These are phyloP conservation scores for Cystobasidium slooffiae DNA, from an alignment of 1,284 basidiomycete genomes.

Conservation along the genomic window DNA sequence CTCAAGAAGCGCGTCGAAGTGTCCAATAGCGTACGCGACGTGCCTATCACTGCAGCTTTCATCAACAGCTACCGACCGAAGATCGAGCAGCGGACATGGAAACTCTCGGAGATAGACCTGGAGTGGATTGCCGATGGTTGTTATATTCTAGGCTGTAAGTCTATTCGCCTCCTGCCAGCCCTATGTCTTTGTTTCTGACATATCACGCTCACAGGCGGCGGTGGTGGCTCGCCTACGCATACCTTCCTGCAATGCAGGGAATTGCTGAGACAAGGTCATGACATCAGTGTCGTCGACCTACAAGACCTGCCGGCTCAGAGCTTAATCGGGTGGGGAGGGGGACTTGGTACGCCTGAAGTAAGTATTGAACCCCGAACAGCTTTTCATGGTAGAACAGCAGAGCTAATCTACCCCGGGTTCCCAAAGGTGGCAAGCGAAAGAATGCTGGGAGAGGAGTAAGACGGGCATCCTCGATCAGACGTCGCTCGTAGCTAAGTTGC, in stretches of 20 bases:
- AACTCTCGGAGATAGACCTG: constrained; percentile 59
- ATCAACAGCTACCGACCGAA: constrained; percentile 57
- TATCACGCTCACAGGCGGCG: constrained; percentile 55
- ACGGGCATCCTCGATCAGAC: neutral
- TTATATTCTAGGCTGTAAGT: constrained; percentile 61
- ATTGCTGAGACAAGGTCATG: constrained; percentile 61
- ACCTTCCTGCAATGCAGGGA: constrained; percentile 62
- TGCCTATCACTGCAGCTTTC: constrained; percentile 47
- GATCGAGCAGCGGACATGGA: constrained; percentile 57
- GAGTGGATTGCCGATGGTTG: constrained; percentile 65
- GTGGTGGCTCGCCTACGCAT: constrained; percentile 64
- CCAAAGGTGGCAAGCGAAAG: constrained; percentile 10
- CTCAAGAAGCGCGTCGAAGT: neutral
- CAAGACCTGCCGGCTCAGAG: constrained; percentile 55
- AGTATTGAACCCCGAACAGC: neutral
- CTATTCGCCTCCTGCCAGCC: neutral
- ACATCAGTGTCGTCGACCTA: constrained; percentile 60
- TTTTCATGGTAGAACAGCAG: neutral
- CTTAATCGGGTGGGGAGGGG: constrained; percentile 59
- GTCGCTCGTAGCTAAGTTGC: neutral
- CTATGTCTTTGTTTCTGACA: neutral
- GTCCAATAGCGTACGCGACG: neutral
- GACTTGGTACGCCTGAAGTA: constrained; percentile 63
- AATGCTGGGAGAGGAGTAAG: constrained; percentile 19
- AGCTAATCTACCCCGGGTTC: neutral